Evolutionary conservation across 805 yeast genomes (phyloP).

Genomic region (Wickerhamiella nectarea): DNA sequence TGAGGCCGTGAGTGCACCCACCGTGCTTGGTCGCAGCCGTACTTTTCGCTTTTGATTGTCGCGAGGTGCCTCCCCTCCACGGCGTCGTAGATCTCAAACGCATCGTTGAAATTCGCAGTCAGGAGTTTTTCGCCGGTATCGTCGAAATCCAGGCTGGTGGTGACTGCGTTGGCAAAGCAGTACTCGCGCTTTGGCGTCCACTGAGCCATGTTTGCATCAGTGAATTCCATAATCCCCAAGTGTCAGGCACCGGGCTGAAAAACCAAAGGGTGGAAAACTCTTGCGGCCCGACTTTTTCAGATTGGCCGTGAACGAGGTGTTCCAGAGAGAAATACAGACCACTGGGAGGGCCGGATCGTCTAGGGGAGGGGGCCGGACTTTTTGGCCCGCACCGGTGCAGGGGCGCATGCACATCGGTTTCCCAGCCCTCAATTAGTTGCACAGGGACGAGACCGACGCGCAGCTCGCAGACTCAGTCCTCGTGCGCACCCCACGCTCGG

Average conservation of each 20-base stretch:
- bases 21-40: constrained; percentile 77
- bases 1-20: neutral
- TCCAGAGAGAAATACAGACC: too few species aligned
- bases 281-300: too few species aligned
- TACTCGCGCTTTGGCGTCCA: constrained; percentile 11
- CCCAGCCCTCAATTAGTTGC: too few species aligned
- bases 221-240: neutral
- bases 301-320: neutral
- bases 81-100: constrained; percentile 73
- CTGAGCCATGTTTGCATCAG: constrained; percentile 4
- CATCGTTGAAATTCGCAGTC: constrained; percentile 67
- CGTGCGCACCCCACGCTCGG: neutral
- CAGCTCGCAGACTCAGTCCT: too few species aligned
- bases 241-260: neutral
- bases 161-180: constrained; percentile 15
- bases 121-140: constrained; percentile 68
- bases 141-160: constrained; percentile 49
- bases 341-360: too few species aligned
- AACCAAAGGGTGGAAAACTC: neutral
- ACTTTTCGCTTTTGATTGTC: constrained; percentile 70
- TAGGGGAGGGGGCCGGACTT: too few species aligned
- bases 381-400: too few species aligned
- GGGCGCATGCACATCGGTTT: too few species aligned
- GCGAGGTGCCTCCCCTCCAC: constrained; percentile 43
- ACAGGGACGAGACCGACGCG: too few species aligned